A percentile compares a stretch with the other conserved stretches of the same genome.
Evolutionary conservation across 768 basidiomycete species (phyloP).

Genomic region (Leccinum imitatum): DNA sequence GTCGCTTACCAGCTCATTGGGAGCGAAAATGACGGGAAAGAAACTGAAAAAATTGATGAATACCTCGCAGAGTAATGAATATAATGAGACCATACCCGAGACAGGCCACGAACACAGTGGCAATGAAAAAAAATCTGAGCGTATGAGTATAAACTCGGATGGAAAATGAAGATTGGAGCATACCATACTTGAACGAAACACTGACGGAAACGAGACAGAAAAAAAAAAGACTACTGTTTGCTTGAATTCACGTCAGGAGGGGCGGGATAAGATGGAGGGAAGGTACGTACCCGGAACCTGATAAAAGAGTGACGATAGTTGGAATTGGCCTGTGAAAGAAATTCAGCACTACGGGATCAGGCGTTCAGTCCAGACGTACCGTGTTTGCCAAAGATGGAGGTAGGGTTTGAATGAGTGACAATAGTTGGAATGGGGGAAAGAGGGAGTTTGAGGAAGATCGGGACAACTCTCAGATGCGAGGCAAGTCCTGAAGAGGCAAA

Average conservation of each 20-base stretch:
- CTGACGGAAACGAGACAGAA: slow-evolving; percentile 3
- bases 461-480: slow-evolving; percentile 2
- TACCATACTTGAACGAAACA: slow-evolving; percentile 5
- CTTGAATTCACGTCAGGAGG: neutral
- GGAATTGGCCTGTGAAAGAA: neutral
- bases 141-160: neutral
- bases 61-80: too few relatives aligned
- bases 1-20: slow-evolving; percentile 1
- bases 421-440: slow-evolving; percentile 12
- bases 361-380: neutral
- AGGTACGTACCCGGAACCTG: neutral
- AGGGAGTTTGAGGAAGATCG: neutral
- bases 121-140: neutral
- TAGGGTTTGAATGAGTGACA: slow-evolving; percentile 13
- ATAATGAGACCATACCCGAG: slow-evolving; percentile 3
- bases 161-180: neutral
- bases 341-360: neutral
- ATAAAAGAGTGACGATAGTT: slow-evolving; percentile 19
- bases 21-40: neutral
- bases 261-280: neutral
- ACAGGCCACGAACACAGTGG: neutral
- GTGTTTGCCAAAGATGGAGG: neutral
- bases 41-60: neutral
- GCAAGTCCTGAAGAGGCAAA: neutral
- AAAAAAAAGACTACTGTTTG: neutral